phyloP scores from a whole-genome alignment of 768 basidiomycete genomes.

The Amanita pallidorosea region DNA sequence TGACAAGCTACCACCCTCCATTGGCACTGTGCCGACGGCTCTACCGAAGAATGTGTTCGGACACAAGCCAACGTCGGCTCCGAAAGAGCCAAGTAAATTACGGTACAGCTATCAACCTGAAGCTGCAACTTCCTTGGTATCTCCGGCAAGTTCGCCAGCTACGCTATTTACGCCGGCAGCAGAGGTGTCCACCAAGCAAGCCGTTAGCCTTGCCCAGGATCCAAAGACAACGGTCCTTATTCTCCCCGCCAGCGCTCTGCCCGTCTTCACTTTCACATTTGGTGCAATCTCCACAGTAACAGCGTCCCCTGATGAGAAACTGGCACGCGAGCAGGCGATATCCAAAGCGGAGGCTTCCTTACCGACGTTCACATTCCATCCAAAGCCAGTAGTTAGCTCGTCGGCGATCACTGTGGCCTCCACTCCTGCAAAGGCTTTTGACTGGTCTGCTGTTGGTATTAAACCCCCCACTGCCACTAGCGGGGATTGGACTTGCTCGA shows the following conservation, averaged over 20 bases:
- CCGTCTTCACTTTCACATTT: conserved; percentile 24
- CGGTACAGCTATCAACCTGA: conserved; percentile 63
- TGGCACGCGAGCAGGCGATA: conserved; percentile 14
- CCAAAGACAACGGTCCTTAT: conserved; percentile 21
- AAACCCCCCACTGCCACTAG: conserved; percentile 22
- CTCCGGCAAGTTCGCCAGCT: background rate
- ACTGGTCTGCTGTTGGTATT: conserved; percentile 54
- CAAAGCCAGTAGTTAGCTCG: background rate
- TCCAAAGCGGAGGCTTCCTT: conserved; percentile 29
- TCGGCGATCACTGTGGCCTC: background rate
- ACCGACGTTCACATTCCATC: conserved; percentile 30
- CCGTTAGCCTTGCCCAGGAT: conserved; percentile 5
- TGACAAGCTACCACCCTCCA: conserved; percentile 8
- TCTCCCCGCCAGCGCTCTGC: conserved; percentile 19
- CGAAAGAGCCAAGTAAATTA: conserved; percentile 72
- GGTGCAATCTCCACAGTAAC: conserved; percentile 11
- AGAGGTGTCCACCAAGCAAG: background rate
- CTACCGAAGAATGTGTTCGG: conserved; percentile 14
- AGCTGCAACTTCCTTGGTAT: conserved; percentile 16
- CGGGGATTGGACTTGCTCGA: conserved; percentile 44
- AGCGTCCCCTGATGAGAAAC: conserved; percentile 7
- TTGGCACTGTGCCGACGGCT: background rate
- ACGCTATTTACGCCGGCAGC: conserved; percentile 7
- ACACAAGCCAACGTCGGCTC: conserved; percentile 42
- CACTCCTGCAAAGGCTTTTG: conserved; percentile 29